Evolutionary conservation across 352 stramenopile genomes (phyloP).

Genomic region (Globisporangium iwayamae): DNA sequence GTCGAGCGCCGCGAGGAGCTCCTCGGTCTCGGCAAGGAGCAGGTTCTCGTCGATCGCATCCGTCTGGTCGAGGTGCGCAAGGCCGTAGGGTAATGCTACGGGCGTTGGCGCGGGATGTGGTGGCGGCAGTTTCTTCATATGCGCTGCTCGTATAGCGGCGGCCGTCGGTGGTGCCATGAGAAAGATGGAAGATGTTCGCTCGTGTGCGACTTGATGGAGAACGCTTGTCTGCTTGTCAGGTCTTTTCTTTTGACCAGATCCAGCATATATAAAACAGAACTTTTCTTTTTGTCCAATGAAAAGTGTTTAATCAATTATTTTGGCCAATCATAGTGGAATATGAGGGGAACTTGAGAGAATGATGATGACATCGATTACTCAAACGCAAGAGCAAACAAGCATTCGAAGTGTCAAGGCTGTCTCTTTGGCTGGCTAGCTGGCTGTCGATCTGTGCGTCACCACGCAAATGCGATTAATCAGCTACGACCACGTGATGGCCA

Average conservation of each 20-base stretch:
- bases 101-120: background rate
- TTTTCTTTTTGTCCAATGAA: background rate
- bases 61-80: background rate
- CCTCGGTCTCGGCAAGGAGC: constrained; percentile 16
- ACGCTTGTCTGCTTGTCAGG: too few species aligned
- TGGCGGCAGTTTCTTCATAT: background rate
- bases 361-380: too few species aligned
- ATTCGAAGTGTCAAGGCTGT: too few species aligned
- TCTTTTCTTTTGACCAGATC: background rate
- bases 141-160: background rate
- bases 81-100: background rate
- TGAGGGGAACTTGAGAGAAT: too few species aligned
- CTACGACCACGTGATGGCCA: background rate
- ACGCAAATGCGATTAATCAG: background rate
- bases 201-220: too few species aligned
- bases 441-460: too few species aligned
- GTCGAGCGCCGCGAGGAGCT: constrained; percentile 17
- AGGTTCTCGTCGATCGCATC: constrained; percentile 20
- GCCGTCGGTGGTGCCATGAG: background rate
- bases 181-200: background rate
- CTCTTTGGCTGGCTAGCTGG: too few species aligned
- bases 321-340: background rate
- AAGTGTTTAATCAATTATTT: background rate
- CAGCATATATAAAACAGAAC: too few species aligned
- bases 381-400: too few species aligned